Evolutionary conservation across 331 rosid genomes (phyloP), one percentile per base, ranked within the genome.

Genomic region (Erythrophleum ivorense): DNA sequence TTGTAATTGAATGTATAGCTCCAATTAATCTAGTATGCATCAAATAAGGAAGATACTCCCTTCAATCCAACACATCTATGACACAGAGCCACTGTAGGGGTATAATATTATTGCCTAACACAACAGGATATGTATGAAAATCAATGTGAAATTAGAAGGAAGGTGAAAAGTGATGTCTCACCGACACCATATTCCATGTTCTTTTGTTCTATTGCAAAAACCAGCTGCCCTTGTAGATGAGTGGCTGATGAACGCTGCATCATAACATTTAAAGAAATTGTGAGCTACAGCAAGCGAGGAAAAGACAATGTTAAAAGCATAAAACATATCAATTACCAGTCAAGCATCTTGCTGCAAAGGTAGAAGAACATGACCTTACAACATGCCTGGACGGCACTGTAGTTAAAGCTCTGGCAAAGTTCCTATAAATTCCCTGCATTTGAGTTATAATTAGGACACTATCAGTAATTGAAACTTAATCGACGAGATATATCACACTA

Each of bases 361-460:
- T 60, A 79, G 85, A 53, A 84, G 80, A 77, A 63, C 45, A 85
- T 60, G 88, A 82, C 80, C 86, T 59, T 24, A 45, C 80, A n/a
- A 68, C 82, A 83, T 53, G 91, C 84, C 88, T 87, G 59, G 9
- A 78, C 71, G 84, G 76, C 19, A 66, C 63, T 84, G 77, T 15
- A 74, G 84, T 62, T 80, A 90, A 82, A 86, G 84, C 86, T 80
- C 88, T 89, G 19, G 84, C 15, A 45, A 90, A 63, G 84, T 86
- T 78, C 69, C 82, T 84, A 78, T 59, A 80, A 53, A 87, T 74
- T 69, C 89, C 90, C 98, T 92, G 87, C 82, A 82, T 34, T 76
- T 63, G 73, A 34, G 33, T 60, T 53, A 77, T 16, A 21, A 34
- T 73, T 52, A 76, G 48, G 54, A 52, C 48, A 46, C 33, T 9